Evolutionary conservation across 129 eudicot species (phyloP).

Genomic region (Escallonia herrerae): DNA sequence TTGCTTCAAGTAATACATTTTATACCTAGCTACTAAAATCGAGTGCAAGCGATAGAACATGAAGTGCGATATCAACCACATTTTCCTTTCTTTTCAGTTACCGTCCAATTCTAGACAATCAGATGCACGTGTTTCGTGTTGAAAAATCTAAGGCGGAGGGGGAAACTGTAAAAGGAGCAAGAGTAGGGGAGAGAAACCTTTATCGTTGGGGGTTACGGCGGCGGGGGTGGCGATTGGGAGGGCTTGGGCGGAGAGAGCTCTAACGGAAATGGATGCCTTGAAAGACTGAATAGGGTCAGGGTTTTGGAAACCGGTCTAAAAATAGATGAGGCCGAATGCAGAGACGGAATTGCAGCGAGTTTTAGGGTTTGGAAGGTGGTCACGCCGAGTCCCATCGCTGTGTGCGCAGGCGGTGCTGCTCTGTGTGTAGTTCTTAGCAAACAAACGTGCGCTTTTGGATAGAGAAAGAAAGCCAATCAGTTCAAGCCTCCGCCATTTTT

Average conservation of each 20-base stretch:
- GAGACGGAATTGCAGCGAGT: conserved; percentile 39
- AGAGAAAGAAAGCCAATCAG: too few relatives aligned
- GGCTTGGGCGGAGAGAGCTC: conserved; percentile 36
- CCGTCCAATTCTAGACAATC: background rate
- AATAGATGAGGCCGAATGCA: conserved; percentile 19
- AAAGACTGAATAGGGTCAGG: conserved; percentile 22
- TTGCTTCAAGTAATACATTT: background rate
- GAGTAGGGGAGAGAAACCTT: conserved; percentile 13
- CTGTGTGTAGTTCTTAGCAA: too few relatives aligned
- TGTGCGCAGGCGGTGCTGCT: too few relatives aligned
- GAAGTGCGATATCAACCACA: background rate
- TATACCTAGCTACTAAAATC: background rate
- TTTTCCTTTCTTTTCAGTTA: background rate
- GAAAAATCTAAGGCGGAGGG: background rate
- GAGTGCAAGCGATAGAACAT: background rate
- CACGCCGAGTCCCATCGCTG: conserved; percentile 31
- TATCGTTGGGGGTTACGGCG: too few relatives aligned
- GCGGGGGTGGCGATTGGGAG: conserved; percentile 16
- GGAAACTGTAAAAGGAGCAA: background rate
- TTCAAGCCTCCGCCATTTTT: too few relatives aligned
- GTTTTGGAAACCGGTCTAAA: conserved; percentile 31
- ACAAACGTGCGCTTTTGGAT: too few relatives aligned
- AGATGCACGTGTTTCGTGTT: background rate
- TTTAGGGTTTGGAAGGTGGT: conserved; percentile 45
- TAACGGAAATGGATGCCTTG: conserved; percentile 24